phyloP scores from a whole-genome alignment of 768 basidiomycete genomes.

The Boletellus sp. region DNA sequence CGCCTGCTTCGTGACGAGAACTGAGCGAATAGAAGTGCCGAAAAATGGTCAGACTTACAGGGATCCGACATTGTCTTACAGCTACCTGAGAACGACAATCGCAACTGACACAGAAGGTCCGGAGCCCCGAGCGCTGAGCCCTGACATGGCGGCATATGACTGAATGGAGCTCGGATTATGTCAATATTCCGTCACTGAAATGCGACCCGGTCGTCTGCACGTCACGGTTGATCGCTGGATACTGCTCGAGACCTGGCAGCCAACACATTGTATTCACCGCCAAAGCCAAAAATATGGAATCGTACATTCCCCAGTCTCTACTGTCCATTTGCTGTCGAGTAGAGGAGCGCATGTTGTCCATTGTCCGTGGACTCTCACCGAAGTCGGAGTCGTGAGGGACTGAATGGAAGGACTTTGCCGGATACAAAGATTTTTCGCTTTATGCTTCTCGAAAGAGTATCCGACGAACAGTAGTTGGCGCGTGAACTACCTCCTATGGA shows the following conservation, averaged over 20 bases:
- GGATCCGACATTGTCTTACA: not conserved
- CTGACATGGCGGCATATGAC: not conserved
- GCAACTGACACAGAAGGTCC: not conserved
- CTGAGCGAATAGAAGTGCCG: not conserved
- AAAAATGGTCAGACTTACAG: not conserved
- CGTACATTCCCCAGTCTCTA: too few relatives aligned
- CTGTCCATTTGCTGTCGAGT: too few relatives aligned
- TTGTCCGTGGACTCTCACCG: not conserved
- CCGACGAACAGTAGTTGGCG: not conserved
- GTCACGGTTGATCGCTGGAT: not conserved
- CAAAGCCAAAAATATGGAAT: not conserved
- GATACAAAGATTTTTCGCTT: not conserved
- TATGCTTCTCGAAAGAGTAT: not conserved
- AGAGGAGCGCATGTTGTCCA: too few relatives aligned
- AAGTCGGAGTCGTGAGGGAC: too few relatives aligned
- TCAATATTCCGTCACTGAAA: not conserved
- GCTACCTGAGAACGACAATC: conserved; percentile 1
- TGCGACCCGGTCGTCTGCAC: too few relatives aligned
- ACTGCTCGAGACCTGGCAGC: not conserved
- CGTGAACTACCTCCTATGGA: not conserved
- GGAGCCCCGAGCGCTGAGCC: too few relatives aligned
- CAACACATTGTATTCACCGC: too few relatives aligned
- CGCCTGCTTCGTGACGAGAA: not conserved
- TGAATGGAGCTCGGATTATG: not conserved
- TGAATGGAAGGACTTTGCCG: not conserved